Base-by-base conservation (phyloP, 1,284 basidiomycete genomes). In the Fomitopsis betulina region DNA sequence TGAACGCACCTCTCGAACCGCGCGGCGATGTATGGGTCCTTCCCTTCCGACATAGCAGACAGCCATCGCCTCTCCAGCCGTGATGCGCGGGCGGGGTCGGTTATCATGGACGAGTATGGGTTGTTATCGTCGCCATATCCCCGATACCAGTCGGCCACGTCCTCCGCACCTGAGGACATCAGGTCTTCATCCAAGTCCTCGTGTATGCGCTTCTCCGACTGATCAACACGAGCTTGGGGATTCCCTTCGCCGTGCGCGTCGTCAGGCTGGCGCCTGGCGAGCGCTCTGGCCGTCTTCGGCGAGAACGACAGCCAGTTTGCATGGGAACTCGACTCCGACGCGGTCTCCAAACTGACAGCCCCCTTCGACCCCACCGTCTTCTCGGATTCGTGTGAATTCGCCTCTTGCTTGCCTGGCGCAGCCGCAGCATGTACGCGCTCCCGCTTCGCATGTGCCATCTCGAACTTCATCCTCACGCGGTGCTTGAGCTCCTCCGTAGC, bases 61-160 rank as follows among this genome's bases (percentile, higher is more conserved):
- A 96, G 76, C 92, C 93, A 96, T 57, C 80, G 79, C 53, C 87
- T 80, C 70, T 96, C 88, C 56, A 86, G 68, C 8, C 85, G 79
- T 13, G 86, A 92, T 25, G 93, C 93, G 37, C 87, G 80, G 1
- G 85, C 86, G n/a, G 93, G 94, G 72, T 94, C 90, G 55, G 79
- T 77, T 54, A 96, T 93, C 69, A 95, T 84, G 1, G 83, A 81
- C 8, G 89, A 77, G 42, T 60, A 57, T 9, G 53, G 56, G 55
- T 72, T 72, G n/a, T 79, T 68, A 52, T 80, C 79, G 64, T 85
- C 83, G 52, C 82, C 79, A 65, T 85, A 82, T 52, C 82, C 81
- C 35, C 75, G 52, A 52, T 62, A 65, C 55, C 65, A 72, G 30
- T 79, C 77, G 55, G 83, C 78, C 79, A 79, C 61, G 42, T 68